phyloP scores from a whole-genome alignment of 371 early-diverging fungal genomes.

The Syncephalis plumigaleata region DNA sequence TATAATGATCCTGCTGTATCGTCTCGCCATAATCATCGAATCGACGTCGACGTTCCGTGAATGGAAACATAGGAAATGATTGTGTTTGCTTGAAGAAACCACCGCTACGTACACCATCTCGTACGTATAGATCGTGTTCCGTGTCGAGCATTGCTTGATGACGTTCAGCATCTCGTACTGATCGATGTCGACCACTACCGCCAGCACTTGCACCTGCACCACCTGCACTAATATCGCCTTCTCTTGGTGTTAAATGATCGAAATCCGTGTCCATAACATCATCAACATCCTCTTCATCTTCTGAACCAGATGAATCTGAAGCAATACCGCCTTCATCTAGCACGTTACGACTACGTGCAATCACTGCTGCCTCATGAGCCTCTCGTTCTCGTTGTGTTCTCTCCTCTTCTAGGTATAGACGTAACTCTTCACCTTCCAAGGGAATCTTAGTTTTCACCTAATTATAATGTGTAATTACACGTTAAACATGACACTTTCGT shows the following conservation, averaged over 20 bases:
- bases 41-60: slow-evolving; percentile 51
- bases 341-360: slow-evolving; percentile 41
- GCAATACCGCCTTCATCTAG: slow-evolving; percentile 50
- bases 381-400: slow-evolving; percentile 45
- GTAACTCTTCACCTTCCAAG: slow-evolving; percentile 77
- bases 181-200: background rate
- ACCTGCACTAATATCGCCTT: too few relatives aligned
- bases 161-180: slow-evolving; percentile 8
- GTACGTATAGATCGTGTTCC: slow-evolving; percentile 65
- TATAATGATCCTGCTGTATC: slow-evolving; percentile 55
- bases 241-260: slow-evolving; percentile 28
- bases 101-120: slow-evolving; percentile 41
- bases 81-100: slow-evolving; percentile 69
- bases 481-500: too few relatives aligned
- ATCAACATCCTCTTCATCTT: slow-evolving; percentile 36
- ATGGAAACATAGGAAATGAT: slow-evolving; percentile 82
- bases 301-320: slow-evolving; percentile 8
- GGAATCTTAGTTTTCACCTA: slow-evolving; percentile 40
- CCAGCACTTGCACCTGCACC: slow-evolving; percentile 13
- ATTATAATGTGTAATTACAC: too few relatives aligned
- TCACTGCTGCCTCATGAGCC: slow-evolving; percentile 50
- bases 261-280: slow-evolving; percentile 27
- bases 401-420: slow-evolving; percentile 36
- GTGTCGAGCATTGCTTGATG: slow-evolving; percentile 23
- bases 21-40: slow-evolving; percentile 93